Base-by-base conservation (phyloP, 1,284 basidiomycete species). In the Leccinum discolor region DNA sequence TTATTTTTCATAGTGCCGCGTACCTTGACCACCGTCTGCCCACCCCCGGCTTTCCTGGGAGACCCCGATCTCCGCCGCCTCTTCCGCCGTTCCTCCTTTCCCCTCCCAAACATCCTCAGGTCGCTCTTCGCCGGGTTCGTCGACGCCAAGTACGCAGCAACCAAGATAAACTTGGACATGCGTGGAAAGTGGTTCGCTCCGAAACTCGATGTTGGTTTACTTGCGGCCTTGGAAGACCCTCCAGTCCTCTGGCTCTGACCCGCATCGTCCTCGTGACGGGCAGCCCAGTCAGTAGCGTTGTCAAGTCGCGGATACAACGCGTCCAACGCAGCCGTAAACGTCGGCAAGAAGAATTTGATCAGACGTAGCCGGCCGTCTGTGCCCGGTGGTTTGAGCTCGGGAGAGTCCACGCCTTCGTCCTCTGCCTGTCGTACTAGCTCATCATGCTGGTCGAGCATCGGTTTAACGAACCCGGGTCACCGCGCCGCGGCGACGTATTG, bases 101-200 rank as follows among this genome's bases (percentile, higher is more conserved):
- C 38, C 38, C 38, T 40, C 38, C 38, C 38, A 14, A 40, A 40
- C 12, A 96, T 90, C 35, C 91, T 82, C 68, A 94, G 64, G 76
- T 98, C 96, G 6, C 88, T 89, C 72, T 89, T 91, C 0, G 89
- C 77, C 0, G 95, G 95, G 75, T 98, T 98, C 65, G 91, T 93
- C 58, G 92, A 94, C 2, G 94, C 94, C 40, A 96, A 79, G 75
- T 91, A 98, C 0, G 91, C 86, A 0, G 95, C 92, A 8, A 97
- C 77, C 11, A 97, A 79, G 18, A 97, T 82, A 72, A 90, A 96
- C 69, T 91, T 91, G 12, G 87, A 88, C 77, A 91, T 82, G 0
- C 83, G 77, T 2, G 89, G 84, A 23, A 92, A 78, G 58, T 74
- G 66, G 10, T 72, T 68, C 10, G 66, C 62, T 44, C 44, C 67